A percentile compares a stretch with the other conserved stretches of the same genome.
These are phyloP conservation scores for Lasiodiplodia hormozganensis DNA, from an alignment of 2,329 filamentous ascomycete genomes.

Conservation along the genomic window DNA sequence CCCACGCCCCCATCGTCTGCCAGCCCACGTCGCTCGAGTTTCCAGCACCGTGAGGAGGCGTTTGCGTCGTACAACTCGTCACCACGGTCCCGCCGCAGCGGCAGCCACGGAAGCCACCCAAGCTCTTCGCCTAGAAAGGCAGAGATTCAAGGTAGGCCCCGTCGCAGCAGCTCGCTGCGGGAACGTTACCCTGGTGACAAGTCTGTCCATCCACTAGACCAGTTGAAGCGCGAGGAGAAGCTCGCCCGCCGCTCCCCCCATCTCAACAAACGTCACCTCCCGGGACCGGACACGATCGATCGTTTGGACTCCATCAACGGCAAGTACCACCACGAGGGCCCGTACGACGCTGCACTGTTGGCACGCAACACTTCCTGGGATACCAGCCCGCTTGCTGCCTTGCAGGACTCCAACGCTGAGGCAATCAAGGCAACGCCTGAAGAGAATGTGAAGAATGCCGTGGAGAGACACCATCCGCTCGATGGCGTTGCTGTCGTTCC, in stretches of 20 bases:
- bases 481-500: conserved; percentile 82
- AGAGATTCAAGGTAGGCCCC: conserved; percentile 37
- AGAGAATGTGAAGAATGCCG: conserved; percentile 77
- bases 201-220: conserved; percentile 71
- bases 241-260: conserved; percentile 71
- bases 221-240: conserved; percentile 67
- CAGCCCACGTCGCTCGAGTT: conserved; percentile 56
- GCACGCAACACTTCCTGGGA: conserved; percentile 72
- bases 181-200: conserved; percentile 70
- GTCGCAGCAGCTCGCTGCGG: conserved; percentile 60
- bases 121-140: conserved; percentile 33
- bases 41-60: conserved; percentile 43
- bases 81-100: conserved; percentile 43
- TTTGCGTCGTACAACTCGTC: conserved; percentile 39
- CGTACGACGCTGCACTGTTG: conserved; percentile 82
- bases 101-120: conserved; percentile 38
- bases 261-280: conserved; percentile 69
- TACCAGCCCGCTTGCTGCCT: conserved; percentile 76
- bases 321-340: conserved; percentile 86
- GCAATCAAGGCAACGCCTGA: conserved; percentile 80
- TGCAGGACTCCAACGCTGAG: conserved; percentile 74
- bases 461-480: conserved; percentile 76
- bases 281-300: conserved; percentile 80
- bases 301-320: conserved; percentile 72
- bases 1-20: conserved; percentile 63